A percentile compares a stretch with the other conserved stretches of the same genome.
phyloP scores from a whole-genome alignment of 371 early-diverging fungal species.

The Mortierella sp. region DNA sequence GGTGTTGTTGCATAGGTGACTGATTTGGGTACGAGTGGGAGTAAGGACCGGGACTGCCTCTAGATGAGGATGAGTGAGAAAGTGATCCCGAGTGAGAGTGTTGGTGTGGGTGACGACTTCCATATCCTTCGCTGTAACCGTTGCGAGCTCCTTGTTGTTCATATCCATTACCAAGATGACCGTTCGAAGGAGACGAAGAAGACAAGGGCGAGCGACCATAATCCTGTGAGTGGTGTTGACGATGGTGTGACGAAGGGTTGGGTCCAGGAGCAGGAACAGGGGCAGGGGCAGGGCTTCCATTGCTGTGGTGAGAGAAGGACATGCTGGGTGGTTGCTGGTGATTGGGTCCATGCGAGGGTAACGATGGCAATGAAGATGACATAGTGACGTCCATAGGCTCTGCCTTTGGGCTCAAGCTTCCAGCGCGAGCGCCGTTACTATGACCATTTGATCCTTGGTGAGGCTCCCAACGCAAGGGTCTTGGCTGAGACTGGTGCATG shows the following conservation, averaged over 20 bases:
- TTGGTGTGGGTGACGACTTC: slow-evolving; percentile 8
- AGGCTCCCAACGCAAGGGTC: slow-evolving; percentile 49
- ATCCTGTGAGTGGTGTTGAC: slow-evolving; percentile 43
- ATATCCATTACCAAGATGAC: slow-evolving; percentile 25
- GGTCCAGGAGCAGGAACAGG: no score
- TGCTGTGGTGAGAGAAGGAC: slow-evolving; percentile 31
- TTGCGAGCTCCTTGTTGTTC: background rate
- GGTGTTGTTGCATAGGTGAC: slow-evolving; percentile 24
- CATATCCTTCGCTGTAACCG: background rate
- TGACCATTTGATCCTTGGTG: slow-evolving; percentile 12
- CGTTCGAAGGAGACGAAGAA: slow-evolving; percentile 24
- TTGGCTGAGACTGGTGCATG: slow-evolving; percentile 23
- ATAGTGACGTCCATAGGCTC: slow-evolving; percentile 48
- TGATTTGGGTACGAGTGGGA: slow-evolving; percentile 43
- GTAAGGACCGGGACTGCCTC: slow-evolving; percentile 40
- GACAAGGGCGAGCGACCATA: slow-evolving; percentile 31
- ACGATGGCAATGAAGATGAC: slow-evolving; percentile 38
- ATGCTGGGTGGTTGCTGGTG: slow-evolving; percentile 15
- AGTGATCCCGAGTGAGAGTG: slow-evolving; percentile 23
- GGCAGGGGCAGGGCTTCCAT: slow-evolving; percentile 4
- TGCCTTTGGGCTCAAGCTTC: slow-evolving; percentile 34
- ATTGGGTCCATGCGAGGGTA: slow-evolving; percentile 24
- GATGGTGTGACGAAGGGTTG: slow-evolving; percentile 27
- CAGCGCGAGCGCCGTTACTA: slow-evolving; percentile 5
- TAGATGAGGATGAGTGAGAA: slow-evolving; percentile 6